A percentile compares a stretch with the other conserved stretches of the same genome.
Evolutionary conservation across 1,284 basidiomycete genomes (phyloP).

Genomic region (Jaminaea rosea): DNA sequence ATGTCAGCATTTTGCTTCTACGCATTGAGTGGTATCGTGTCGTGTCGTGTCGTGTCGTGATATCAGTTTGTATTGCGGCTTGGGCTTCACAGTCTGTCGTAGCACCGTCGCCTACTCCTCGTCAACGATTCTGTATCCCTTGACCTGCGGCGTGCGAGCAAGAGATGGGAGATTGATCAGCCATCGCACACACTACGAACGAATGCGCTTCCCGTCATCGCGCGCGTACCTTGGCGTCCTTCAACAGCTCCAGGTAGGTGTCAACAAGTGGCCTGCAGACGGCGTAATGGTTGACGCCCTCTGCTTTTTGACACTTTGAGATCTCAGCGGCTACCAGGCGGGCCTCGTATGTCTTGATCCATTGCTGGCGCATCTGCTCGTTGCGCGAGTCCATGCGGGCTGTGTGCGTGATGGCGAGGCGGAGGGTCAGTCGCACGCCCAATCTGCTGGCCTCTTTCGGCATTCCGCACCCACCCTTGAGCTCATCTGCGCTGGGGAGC

Average conservation of each 20-base stretch:
- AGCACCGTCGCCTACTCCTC: slow-evolving; percentile 13
- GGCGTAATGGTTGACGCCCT: slow-evolving; percentile 61
- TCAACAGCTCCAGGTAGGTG: slow-evolving; percentile 71
- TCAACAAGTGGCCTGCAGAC: slow-evolving; percentile 79
- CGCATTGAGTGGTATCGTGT: too few species aligned
- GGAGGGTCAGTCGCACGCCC: neutral
- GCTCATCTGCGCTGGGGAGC: slow-evolving; percentile 26
- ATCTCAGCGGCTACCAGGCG: slow-evolving; percentile 82
- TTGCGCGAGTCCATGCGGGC: slow-evolving; percentile 58
- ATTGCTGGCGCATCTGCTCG: slow-evolving; percentile 74
- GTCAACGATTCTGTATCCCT: slow-evolving; percentile 31
- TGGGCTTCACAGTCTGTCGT: too few species aligned
- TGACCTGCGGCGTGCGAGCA: slow-evolving; percentile 20
- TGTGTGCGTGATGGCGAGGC: slow-evolving; percentile 16
- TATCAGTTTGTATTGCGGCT: too few species aligned
- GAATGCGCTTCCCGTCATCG: neutral
- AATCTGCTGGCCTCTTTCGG: slow-evolving; percentile 5
- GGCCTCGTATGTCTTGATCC: slow-evolving; percentile 89
- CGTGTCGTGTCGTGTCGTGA: too few species aligned
- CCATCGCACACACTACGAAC: neutral
- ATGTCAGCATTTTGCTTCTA: too few species aligned
- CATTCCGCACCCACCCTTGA: slow-evolving; percentile 11
- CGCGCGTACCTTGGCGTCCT: slow-evolving; percentile 64
- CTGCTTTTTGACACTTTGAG: slow-evolving; percentile 77
- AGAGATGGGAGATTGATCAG: neutral